Evolutionary conservation across 805 yeast species (phyloP).

Genomic region (Starmerella roubikii): DNA sequence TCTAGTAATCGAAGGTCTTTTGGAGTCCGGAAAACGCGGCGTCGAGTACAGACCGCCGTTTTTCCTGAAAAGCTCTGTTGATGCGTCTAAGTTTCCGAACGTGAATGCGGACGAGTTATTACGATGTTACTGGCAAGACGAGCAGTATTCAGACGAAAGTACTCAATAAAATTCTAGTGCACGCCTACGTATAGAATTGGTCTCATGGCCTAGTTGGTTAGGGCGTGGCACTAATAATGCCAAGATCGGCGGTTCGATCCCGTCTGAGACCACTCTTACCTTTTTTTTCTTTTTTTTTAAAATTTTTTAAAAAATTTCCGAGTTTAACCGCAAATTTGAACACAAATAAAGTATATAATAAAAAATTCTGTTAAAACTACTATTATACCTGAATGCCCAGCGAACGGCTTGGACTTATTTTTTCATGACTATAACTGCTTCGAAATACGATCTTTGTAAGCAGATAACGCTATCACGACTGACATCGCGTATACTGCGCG

Average conservation of each 20-base stretch:
- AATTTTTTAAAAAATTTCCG: no score
- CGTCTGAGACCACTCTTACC: slow-evolving; percentile 24
- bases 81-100: background rate
- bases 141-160: background rate
- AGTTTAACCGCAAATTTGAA: background rate
- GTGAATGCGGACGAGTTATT: background rate
- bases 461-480: no score
- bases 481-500: no score
- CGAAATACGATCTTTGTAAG: no score
- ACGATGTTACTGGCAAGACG: background rate
- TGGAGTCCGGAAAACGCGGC: background rate
- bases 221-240: slow-evolving; percentile 48
- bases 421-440: no score
- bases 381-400: background rate
- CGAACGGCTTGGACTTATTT: no score
- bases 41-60: background rate
- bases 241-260: slow-evolving; percentile 37
- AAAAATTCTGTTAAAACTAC: no score
- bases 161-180: background rate
- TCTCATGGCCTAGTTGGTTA: slow-evolving; percentile 51
- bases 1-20: background rate
- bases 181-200: background rate
- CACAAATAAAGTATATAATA: background rate
- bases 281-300: slow-evolving; percentile 19
- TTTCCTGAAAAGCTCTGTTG: background rate